Conservation (phyloP, 306 rosid species). For the Malus orientalis region DNA sequence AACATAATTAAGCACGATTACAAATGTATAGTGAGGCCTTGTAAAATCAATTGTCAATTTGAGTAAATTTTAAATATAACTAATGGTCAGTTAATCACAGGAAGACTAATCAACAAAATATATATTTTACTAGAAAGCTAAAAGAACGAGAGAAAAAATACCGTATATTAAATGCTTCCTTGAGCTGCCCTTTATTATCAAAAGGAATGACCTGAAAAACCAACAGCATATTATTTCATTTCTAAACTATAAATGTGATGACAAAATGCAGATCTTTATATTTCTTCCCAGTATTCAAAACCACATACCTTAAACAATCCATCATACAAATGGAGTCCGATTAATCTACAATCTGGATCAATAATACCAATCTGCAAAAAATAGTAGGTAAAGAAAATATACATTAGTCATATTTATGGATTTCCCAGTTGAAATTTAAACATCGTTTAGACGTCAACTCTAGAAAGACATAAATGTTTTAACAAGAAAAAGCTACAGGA, state of each 20-base stretch:
- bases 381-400: not conserved
- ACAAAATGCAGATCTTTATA: not conserved
- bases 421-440: slow-evolving; percentile 3
- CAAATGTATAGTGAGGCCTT: no score
- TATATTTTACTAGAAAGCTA: not conserved
- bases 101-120: slow-evolving; percentile 2
- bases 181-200: slow-evolving; percentile 91
- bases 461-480: slow-evolving; percentile 1
- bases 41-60: not conserved
- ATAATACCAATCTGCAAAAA: slow-evolving; percentile 87
- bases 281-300: not conserved
- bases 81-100: not conserved
- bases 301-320: slow-evolving; percentile 80
- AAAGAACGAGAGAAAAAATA: slow-evolving; percentile 16
- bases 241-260: not conserved
- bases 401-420: slow-evolving; percentile 6
- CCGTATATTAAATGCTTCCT: slow-evolving; percentile 98
- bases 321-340: slow-evolving; percentile 96
- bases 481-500: slow-evolving; percentile 2
- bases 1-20: no score
- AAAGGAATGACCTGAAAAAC: slow-evolving; percentile 82
- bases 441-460: not conserved
- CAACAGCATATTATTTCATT: slow-evolving; percentile 11
- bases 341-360: slow-evolving; percentile 94
- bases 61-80: not conserved